Evolutionary conservation across 1,284 basidiomycete genomes (phyloP), one percentile per base, ranked within the genome.

Genomic region (Kwoniella shivajii): DNA sequence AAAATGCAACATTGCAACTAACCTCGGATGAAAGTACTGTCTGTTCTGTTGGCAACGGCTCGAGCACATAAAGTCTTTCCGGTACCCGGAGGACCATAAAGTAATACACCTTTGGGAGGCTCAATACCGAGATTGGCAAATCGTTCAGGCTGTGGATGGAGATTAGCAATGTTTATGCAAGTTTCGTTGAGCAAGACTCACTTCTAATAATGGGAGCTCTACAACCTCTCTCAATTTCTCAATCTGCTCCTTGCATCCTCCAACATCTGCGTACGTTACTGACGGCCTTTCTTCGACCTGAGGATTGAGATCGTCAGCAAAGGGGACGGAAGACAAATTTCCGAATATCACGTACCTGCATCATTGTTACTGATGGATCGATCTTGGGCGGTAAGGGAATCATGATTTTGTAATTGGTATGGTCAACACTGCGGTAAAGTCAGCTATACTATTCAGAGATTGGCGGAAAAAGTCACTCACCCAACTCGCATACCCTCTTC

Each of bases 351-450:
- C 60, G 45, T 41, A 98, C 94, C 78, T 99, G 95, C 96, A 99
- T 99, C 95, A 99, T 98, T 14, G 96, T 99, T 4, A 99, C 96
- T 0, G 93, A 96, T 3, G 96, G 93, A 77, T 99, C 96, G 67
- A 99, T 99, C 82, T 96, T 97, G 36, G 96, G 96, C 41, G 96
- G 96, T n/a, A 99, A 80, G n/a, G 96, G 96, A 64, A 99, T 98
- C 80, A 97, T 92, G 65, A 99, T 99, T 78, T 98, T 94, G 77
- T 99, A 99, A 78, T 97, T 98, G 67, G 88, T 94, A 49, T 57
- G 56, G 29, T 61, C 59, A 36, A 61, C 59, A 48, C 59, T 61
- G 33, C 91, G 57, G 39, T 3, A 29, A 6, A 24, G 30, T 57
- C n/a, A 34, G 47, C 30, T 41, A 43, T n/a, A 10, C 11, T 22